phyloP scores from a whole-genome alignment of 2,329 filamentous ascomycete species.

The Camptophora hylomeconis region DNA sequence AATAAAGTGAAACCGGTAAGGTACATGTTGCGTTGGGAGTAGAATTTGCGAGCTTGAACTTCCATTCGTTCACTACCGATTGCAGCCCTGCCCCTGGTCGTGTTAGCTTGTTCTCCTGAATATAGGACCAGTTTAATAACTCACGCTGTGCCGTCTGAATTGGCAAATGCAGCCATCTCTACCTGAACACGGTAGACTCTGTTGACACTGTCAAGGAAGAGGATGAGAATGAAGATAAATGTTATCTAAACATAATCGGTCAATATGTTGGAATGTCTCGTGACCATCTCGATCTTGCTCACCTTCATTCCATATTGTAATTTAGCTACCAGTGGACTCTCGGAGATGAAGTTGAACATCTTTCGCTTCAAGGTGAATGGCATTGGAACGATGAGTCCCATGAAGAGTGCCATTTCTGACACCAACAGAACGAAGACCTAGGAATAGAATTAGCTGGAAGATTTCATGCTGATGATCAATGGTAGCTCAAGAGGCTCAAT shows the following conservation, averaged over 20 bases:
- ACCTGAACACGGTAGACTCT: conserved; percentile 94
- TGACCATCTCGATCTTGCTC: conserved; percentile 13
- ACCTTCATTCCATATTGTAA: conserved; percentile 93
- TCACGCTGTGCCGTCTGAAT: conserved; percentile 44
- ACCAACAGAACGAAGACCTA: conserved; percentile 38
- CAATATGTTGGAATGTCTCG: not conserved
- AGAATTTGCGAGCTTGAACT: conserved; percentile 98
- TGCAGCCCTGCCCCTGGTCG: conserved; percentile 44
- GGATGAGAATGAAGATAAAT: conserved; percentile 96
- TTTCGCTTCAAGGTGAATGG: conserved; percentile 75
- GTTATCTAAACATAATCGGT: conserved; percentile 51
- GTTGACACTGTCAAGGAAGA: conserved; percentile 93
- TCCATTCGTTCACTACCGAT: conserved; percentile 93
- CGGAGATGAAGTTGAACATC: conserved; percentile 93
- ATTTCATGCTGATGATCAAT: conserved; percentile 2
- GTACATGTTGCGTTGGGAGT: conserved; percentile 99
- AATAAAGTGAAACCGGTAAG: conserved; percentile 98
- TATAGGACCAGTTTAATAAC: conserved; percentile 16
- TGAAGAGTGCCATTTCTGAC: conserved; percentile 37
- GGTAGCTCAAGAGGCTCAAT: conserved; percentile 1
- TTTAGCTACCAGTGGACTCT: conserved; percentile 74
- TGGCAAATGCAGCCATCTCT: conserved; percentile 63
- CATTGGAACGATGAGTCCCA: conserved; percentile 55
- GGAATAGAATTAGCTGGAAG: conserved; percentile 6
- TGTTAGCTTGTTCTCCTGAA: conserved; percentile 1